Evolutionary conservation across 148 eudicot species (phyloP), one percentile per base, ranked within the genome.

Genomic region (Camellia lanceoleosa): DNA sequence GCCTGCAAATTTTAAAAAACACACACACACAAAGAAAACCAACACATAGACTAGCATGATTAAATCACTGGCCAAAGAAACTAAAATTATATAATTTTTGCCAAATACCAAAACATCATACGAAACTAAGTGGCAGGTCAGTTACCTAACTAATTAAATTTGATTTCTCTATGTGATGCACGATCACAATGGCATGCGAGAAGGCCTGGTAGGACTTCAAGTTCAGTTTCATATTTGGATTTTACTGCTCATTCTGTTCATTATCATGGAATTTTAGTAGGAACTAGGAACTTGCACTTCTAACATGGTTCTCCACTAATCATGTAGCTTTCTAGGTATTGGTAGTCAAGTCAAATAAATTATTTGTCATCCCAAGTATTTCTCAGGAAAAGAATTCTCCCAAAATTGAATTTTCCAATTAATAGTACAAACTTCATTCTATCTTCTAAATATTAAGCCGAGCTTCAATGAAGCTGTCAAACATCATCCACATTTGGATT

Each of bases 1-100:
- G 82, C 88, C 92, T 91, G 84, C 81, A 89, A 43, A 76, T 52
- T 11, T 60, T 9, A n/a, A 49, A 55, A n/a, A 38, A 63, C 42
- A 49, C 6, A 6, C 2, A 7, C 7, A n/a, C 10, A 44, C 5
- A 49, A 63, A 20, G 23, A 30, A 3, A 15, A n/a, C 47, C 30
- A 66, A 7, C 20, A 76, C 9, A n/a, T n/a, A 75, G 42, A 47
- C 15, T 77, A 65, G 30, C 62, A 77, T 51, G 46, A 55, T 66
- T 8, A 49, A 52, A 77, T 7, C 80, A 30, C 43, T 15, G 62
- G 5, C 60, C 44, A 56, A 54, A 19, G 4, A 72, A 56, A 58
- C 11, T 38, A 41, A 55, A 75, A 19, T 18, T 15, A n/a, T 66
- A 74, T 74, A 74, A 74, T n/a, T 16, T 30, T 58, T 58, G 8